Conservation (phyloP, 1,284 basidiomycete species). For the Malassezia cuniculi region DNA sequence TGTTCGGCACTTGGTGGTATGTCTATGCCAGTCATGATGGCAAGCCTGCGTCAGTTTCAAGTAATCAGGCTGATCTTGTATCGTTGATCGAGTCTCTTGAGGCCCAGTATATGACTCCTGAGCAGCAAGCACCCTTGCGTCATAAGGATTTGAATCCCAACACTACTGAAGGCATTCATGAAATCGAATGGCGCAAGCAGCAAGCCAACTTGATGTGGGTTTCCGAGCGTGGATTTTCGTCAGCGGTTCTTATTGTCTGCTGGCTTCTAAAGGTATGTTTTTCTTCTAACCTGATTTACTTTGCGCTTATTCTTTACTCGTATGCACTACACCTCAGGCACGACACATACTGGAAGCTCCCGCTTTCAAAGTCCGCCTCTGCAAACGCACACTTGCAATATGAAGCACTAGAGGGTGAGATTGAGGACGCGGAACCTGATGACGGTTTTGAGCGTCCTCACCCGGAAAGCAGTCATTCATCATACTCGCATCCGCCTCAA, state of each 20-base stretch:
- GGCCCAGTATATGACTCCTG: conserved; percentile 28
- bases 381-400: too few species aligned
- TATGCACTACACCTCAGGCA: conserved; percentile 84
- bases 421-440: too few species aligned
- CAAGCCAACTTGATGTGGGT: conserved; percentile 57
- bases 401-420: too few species aligned
- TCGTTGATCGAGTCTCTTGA: conserved; percentile 42
- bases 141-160: conserved; percentile 34
- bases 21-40: conserved; percentile 76
- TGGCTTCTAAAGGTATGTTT: conserved; percentile 74
- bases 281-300: conserved; percentile 60
- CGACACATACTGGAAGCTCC: conserved; percentile 74
- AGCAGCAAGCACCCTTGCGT: conserved; percentile 31
- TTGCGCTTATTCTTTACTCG: conserved; percentile 78
- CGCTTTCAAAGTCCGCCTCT: conserved; percentile 48
- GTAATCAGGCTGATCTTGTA: conserved; percentile 40
- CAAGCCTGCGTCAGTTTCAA: conserved; percentile 22
- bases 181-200: conserved; percentile 40
- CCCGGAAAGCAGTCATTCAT: too few species aligned
- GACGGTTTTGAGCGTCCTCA: too few species aligned
- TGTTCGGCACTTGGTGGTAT: conserved; percentile 84
- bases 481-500: too few species aligned
- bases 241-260: conserved; percentile 62
- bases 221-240: conserved; percentile 70
- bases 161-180: conserved; percentile 7